Conservation (phyloP, 2,329 filamentous ascomycete genomes). For the Fusarium multiceps region DNA sequence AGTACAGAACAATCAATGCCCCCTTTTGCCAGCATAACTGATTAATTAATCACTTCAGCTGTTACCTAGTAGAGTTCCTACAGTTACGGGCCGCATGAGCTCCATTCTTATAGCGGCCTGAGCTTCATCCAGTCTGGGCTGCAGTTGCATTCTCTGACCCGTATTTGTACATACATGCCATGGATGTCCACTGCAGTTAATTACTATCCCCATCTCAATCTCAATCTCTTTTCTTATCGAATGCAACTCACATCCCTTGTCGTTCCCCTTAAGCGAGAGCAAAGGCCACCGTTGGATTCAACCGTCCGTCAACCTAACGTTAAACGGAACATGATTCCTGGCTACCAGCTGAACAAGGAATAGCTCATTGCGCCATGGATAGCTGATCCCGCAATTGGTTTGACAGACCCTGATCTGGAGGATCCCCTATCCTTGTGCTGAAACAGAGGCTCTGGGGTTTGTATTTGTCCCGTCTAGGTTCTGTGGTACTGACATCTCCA, state of each 20-base stretch:
- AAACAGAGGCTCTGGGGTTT: conserved; percentile 45
- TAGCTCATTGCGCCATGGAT: conserved; percentile 29
- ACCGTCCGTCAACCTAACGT: conserved; percentile 30
- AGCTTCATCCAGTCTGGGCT: conserved; percentile 27
- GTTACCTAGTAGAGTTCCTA: conserved; percentile 3
- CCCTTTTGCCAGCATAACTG: conserved; percentile 8
- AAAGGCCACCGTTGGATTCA: conserved; percentile 42
- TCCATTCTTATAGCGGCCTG: conserved; percentile 20
- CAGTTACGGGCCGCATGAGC: conserved; percentile 23
- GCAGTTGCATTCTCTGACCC: neutral
- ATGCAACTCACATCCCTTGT: conserved; percentile 37
- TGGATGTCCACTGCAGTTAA: neutral
- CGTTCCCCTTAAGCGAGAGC: conserved; percentile 30
- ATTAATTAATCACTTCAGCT: neutral
- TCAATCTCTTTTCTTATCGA: conserved; percentile 20
- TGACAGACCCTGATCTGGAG: neutral
- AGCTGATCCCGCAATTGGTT: conserved; percentile 19
- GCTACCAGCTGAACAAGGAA: conserved; percentile 29
- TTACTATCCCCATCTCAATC: conserved; percentile 26
- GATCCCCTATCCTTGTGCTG: conserved; percentile 40
- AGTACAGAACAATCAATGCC: conserved; percentile 11
- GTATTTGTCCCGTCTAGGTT: conserved; percentile 24
- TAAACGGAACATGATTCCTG: conserved; percentile 22
- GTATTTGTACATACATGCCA: neutral
- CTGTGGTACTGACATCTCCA: conserved; percentile 30